phyloP scores from a whole-genome alignment of 208 protist species.

The Angomonas desouzai region DNA sequence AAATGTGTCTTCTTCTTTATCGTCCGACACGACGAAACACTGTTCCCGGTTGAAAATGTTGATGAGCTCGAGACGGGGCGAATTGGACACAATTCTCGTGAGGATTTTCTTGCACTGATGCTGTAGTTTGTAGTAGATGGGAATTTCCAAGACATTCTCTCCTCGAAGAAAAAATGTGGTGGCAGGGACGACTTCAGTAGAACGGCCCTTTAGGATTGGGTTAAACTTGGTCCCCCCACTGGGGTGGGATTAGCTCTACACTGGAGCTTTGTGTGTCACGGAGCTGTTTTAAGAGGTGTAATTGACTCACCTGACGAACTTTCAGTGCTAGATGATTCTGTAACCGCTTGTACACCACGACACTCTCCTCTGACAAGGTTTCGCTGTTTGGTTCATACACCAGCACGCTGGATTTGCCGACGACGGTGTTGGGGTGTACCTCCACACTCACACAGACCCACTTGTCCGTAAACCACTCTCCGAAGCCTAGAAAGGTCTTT shows the following conservation, averaged over 20 bases:
- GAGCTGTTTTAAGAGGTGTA: conserved; percentile 82
- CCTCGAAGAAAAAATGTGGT: conserved; percentile 62
- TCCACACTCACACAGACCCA: conserved; percentile 67
- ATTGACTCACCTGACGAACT: conserved; percentile 69
- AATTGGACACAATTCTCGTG: conserved; percentile 61
- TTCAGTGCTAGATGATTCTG: conserved; percentile 54
- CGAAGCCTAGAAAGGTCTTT: conserved; percentile 50
- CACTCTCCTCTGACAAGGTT: neutral
- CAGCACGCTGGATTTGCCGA: conserved; percentile 33
- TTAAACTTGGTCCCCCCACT: conserved; percentile 86
- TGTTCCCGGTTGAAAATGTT: conserved; percentile 82
- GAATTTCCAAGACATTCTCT: conserved; percentile 63
- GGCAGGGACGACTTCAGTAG: neutral
- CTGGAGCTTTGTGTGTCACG: conserved; percentile 78
- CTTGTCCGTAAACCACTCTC: conserved; percentile 31
- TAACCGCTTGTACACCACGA: conserved; percentile 20
- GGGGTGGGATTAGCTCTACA: conserved; percentile 63
- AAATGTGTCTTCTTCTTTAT: conserved; percentile 72
- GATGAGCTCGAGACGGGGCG: conserved; percentile 74
- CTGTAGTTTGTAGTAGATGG: conserved; percentile 89
- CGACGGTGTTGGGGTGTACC: conserved; percentile 3
- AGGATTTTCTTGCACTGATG: conserved; percentile 83
- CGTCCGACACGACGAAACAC: conserved; percentile 85
- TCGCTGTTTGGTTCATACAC: conserved; percentile 33
- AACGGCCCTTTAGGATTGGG: neutral